Evolutionary conservation across 1,284 basidiomycete species (phyloP).

Genomic region (Sutorius eximius): DNA sequence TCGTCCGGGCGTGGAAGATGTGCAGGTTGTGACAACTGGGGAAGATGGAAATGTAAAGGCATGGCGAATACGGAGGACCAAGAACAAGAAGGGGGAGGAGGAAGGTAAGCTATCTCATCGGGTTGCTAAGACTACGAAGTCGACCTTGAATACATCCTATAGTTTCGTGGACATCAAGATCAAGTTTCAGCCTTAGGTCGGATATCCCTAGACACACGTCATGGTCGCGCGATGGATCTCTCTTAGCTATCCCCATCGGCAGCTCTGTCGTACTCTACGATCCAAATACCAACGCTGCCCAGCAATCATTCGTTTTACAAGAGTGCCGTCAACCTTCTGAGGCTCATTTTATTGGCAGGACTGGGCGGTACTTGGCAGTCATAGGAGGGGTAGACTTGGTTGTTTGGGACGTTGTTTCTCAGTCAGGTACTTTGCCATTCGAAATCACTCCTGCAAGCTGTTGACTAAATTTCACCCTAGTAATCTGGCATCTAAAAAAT

Average conservation of each 20-base stretch:
- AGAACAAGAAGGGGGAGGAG: conserved; percentile 42
- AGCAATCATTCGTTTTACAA: conserved; percentile 62
- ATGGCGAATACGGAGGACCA: conserved; percentile 60
- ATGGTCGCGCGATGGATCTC: conserved; percentile 87
- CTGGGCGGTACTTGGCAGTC: conserved; percentile 63
- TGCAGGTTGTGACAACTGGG: conserved; percentile 63
- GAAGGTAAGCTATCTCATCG: conserved; percentile 45
- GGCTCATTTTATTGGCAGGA: conserved; percentile 64
- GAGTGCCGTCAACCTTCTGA: conserved; percentile 47
- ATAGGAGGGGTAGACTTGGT: conserved; percentile 54
- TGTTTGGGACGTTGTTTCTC: conserved; percentile 81
- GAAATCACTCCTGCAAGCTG: conserved; percentile 1
- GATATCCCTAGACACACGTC: conserved; percentile 63
- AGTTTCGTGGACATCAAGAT: conserved; percentile 81
- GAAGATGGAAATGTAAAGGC: conserved; percentile 69
- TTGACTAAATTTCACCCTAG: conserved; percentile 36
- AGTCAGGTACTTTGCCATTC: conserved; percentile 53
- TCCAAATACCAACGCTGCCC: conserved; percentile 63
- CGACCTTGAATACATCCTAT: conserved; percentile 9
- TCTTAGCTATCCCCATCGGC: conserved; percentile 77
- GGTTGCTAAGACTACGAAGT: not conserved
- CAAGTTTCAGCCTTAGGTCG: conserved; percentile 69
- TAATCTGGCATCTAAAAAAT: conserved; percentile 57
- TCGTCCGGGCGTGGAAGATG: conserved; percentile 43
- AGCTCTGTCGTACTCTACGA: conserved; percentile 79